phyloP scores from a whole-genome alignment of 495 filamentous ascomycete species.

The Podospora pseudoanserina region DNA sequence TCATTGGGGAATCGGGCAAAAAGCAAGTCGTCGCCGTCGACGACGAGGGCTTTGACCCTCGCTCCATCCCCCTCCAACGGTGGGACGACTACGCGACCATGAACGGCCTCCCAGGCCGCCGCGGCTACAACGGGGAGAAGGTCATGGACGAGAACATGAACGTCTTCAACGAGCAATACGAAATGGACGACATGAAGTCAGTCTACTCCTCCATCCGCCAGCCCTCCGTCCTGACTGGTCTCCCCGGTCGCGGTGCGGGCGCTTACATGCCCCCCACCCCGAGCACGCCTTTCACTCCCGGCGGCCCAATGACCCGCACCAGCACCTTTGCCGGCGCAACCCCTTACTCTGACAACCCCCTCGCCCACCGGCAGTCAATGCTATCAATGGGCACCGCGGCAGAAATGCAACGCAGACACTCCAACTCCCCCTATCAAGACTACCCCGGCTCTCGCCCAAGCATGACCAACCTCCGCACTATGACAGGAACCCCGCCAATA shows the following conservation, averaged over 20 bases:
- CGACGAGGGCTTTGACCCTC: conserved; percentile 85
- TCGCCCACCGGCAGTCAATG: conserved; percentile 47
- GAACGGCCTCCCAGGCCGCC: conserved; percentile 88
- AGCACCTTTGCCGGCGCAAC: conserved; percentile 36
- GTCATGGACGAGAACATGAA: conserved; percentile 39
- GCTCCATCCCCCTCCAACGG: conserved; percentile 85
- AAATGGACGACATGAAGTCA: conserved; percentile 97
- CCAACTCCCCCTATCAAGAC: conserved; percentile 49
- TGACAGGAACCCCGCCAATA: conserved; percentile 44
- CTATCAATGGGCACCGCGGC: conserved; percentile 48
- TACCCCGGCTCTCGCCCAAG: conserved; percentile 29
- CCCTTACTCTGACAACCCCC: conserved; percentile 39
- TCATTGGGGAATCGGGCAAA: conserved; percentile 86
- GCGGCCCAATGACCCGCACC: conserved; percentile 37
- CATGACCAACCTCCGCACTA: conserved; percentile 33
- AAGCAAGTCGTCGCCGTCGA: conserved; percentile 85
- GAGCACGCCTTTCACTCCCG: conserved; percentile 54
- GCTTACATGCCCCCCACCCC: conserved; percentile 80
- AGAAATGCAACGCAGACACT: conserved; percentile 38
- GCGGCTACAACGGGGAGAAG: conserved; percentile 71
- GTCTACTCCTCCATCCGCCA: conserved; percentile 94
- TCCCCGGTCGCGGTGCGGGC: conserved; percentile 58
- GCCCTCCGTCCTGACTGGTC: conserved; percentile 85
- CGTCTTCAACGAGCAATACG: conserved; percentile 69
- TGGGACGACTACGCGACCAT: conserved; percentile 97